phyloP scores from a whole-genome alignment of 1,139 yeast species.

The Scheffersomyces quercinus region DNA sequence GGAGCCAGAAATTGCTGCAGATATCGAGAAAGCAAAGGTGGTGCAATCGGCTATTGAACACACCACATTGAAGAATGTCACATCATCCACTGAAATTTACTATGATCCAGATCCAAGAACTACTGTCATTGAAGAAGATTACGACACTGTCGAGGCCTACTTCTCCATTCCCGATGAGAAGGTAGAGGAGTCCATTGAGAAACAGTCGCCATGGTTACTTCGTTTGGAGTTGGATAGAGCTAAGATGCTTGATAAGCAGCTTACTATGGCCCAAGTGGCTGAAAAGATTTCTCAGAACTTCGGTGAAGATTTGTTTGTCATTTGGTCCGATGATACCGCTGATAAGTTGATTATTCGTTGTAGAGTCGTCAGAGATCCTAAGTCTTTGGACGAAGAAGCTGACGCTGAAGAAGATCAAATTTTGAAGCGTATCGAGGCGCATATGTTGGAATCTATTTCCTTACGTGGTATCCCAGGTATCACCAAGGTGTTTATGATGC shows the following conservation, averaged over 20 bases:
- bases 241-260: constrained; percentile 95
- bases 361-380: constrained; percentile 97
- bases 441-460: constrained; percentile 93
- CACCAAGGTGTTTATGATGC: constrained; percentile 90
- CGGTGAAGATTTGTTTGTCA: constrained; percentile 92
- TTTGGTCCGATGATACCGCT: constrained; percentile 99
- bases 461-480: constrained; percentile 96
- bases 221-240: constrained; percentile 98
- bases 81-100: constrained; percentile 95
- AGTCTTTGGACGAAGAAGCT: constrained; percentile 86
- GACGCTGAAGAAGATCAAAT: constrained; percentile 98
- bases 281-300: constrained; percentile 91
- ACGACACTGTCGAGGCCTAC: constrained; percentile 95
- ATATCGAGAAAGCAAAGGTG: constrained; percentile 90
- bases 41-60: constrained; percentile 97
- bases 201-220: constrained; percentile 96
- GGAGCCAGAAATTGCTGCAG: constrained; percentile 75
- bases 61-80: constrained; percentile 90
- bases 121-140: constrained; percentile 94
- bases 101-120: constrained; percentile 98
- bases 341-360: constrained; percentile 96
- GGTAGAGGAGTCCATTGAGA: constrained; percentile 88
- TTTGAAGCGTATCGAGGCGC: constrained; percentile 91
- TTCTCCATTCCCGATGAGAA: constrained; percentile 98
- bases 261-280: constrained; percentile 98